Base-by-base conservation (phyloP, 2,329 filamentous ascomycete genomes). In the Dothidotthia symphoricarpi region DNA sequence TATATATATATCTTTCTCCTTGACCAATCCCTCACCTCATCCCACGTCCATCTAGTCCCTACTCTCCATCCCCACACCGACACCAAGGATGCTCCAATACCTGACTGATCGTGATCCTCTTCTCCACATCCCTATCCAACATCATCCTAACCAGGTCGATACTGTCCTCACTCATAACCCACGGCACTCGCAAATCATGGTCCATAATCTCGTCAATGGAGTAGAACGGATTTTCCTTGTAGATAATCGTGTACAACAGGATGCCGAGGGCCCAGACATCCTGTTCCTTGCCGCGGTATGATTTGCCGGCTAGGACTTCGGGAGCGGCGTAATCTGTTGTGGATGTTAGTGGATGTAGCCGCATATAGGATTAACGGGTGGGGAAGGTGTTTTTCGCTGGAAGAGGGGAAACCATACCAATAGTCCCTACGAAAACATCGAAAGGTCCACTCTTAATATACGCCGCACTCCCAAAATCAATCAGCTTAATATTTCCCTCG, bases 211-310 rank as follows among this genome's bases (percentile, higher is more conserved):
- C 93, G 67, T 98, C 93, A 59, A 97, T 93, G 68, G 86, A 94
- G 76, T 97, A 97, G 68, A 96, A 98, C 1, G 93, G 91, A 62
- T 98, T 98, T 71, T 98, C 93, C 71, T 97, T 98, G 77, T 98
- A 98, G 60, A 97, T 86, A 61, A 98, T 96, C 17, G 93, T 98
- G 73, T 98, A 98, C 11, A 98, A 80, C 16, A 98, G 78, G 59
- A 98, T 97, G 16, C 93, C 93, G 12, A 98, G 77, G 1, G 93
- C 93, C 93, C 93, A 98, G 19, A 98, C 89, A 61, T 98, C 93
- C 73, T 98, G 93, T 66, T 95, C 91, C 69, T 94, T 95, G 60
- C 93, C 93, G 51, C 86, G 81, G 69, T 98, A 98, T 12, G 90
- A 85, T 55, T 84, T 85, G 31, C 93, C 93, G 41, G 89, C 89